Conservation (phyloP, 257 asterid genomes). For the Schizonepeta tenuifolia region DNA sequence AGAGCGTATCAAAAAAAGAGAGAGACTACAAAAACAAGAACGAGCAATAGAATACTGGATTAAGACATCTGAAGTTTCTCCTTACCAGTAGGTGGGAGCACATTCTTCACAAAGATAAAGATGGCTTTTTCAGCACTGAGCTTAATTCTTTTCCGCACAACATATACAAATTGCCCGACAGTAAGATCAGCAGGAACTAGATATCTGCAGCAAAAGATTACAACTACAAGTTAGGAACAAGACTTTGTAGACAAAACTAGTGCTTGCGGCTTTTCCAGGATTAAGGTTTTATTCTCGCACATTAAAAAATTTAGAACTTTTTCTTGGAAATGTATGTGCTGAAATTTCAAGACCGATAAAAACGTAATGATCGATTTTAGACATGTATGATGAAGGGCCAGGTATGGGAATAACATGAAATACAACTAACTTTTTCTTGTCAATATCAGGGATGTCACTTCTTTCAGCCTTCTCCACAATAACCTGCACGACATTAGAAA, state of each 20-base stretch:
- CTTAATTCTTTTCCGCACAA: slow-evolving; percentile 97
- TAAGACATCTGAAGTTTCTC: not conserved
- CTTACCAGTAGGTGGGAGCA: slow-evolving; percentile 97
- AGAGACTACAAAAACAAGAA: not conserved
- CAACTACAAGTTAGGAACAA: not conserved
- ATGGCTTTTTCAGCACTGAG: slow-evolving; percentile 99
- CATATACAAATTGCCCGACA: slow-evolving; percentile 96
- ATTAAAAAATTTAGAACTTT: not conserved
- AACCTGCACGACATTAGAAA: slow-evolving; percentile 54
- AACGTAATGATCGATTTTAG: not conserved
- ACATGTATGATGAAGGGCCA: not conserved
- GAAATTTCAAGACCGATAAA: not conserved
- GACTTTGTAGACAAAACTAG: not conserved
- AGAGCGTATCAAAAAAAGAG: not conserved
- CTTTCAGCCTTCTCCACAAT: slow-evolving; percentile 95
- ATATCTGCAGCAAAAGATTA: slow-evolving; percentile 55
- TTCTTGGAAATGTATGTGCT: not conserved
- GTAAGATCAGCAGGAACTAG: slow-evolving; percentile 98
- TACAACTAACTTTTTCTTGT: slow-evolving; percentile 53
- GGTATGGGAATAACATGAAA: slow-evolving; percentile 20
- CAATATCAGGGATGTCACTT: slow-evolving; percentile 93
- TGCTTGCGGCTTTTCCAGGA: not conserved
- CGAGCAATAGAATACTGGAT: not conserved
- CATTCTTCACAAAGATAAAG: slow-evolving; percentile 91
- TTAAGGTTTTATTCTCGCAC: not conserved